A percentile compares a stretch with the other conserved stretches of the same genome.
phyloP scores from a whole-genome alignment of 2,329 filamentous ascomycete genomes.

The Bipolaris sorokiniana region DNA sequence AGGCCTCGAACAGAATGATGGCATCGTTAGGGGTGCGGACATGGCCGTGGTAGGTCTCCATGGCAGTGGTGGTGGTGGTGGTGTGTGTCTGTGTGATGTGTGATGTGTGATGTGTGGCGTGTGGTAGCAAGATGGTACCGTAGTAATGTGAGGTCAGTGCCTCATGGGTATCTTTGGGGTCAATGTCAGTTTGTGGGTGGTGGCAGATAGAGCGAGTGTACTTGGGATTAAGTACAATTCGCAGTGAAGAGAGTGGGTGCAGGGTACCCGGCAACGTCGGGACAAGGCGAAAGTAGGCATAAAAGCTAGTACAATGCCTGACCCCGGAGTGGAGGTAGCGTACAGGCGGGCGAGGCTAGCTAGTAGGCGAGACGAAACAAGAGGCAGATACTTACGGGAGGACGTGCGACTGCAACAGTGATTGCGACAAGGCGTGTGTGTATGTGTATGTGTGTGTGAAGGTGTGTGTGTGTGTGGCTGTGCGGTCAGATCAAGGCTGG shows the following conservation, averaged over 20 bases:
- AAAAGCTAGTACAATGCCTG: not conserved
- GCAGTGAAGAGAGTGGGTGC: constrained; percentile 1
- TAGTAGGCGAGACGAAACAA: not conserved
- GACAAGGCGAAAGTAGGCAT: constrained; percentile 4
- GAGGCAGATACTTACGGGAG: constrained; percentile 20
- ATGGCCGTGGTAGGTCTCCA: constrained; percentile 97
- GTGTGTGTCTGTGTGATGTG: constrained; percentile 18
- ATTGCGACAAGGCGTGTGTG: constrained; percentile 10
- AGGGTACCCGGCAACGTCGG: constrained; percentile 10
- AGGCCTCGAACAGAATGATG: constrained; percentile 98
- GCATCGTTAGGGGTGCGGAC: constrained; percentile 96
- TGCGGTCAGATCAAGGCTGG: constrained; percentile 2
- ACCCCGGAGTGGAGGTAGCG: not conserved
- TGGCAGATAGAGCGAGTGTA: not conserved
- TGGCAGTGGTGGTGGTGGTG: constrained; percentile 48
- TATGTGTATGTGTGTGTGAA: constrained; percentile 13
- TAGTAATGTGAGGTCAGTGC: constrained; percentile 3
- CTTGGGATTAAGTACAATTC: not conserved
- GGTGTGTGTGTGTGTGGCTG: constrained; percentile 8
- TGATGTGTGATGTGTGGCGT: too few species aligned
- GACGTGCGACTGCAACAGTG: constrained; percentile 7
- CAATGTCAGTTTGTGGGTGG: constrained; percentile 16
- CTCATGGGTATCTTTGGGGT: constrained; percentile 17
- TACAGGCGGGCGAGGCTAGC: too few species aligned
- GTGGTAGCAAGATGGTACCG: too few species aligned